A percentile compares a stretch with the other conserved stretches of the same genome.
phyloP scores from a whole-genome alignment of 257 asterid genomes.

The Solanum chilense region DNA sequence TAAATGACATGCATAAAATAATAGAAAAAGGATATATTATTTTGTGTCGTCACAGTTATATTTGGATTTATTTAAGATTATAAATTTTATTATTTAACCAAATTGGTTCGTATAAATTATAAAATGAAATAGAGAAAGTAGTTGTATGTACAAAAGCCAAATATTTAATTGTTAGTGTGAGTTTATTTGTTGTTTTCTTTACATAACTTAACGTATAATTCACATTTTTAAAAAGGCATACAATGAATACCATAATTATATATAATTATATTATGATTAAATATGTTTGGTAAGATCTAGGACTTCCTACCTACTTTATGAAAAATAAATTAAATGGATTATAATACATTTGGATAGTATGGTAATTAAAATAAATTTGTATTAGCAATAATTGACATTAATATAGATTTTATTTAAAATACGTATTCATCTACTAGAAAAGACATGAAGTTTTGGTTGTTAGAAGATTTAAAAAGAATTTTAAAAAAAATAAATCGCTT shows the following conservation, averaged over 20 bases:
- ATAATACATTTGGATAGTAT: background rate
- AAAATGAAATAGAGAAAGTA: background rate
- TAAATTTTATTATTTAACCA: background rate
- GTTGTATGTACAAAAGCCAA: background rate
- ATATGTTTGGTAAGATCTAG: background rate
- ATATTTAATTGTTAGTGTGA: background rate
- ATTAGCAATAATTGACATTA: background rate
- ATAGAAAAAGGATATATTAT: no score
- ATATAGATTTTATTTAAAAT: background rate
- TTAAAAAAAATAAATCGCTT: no score
- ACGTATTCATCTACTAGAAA: background rate
- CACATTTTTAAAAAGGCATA: background rate
- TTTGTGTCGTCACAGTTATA: background rate
- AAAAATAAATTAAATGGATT: background rate
- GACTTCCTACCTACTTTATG: background rate
- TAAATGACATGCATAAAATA: no score
- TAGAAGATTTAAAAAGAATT: background rate
- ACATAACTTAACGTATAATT: background rate
- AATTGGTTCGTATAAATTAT: background rate
- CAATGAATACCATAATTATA: background rate
- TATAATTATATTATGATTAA: background rate
- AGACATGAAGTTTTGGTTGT: background rate
- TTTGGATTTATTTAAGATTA: background rate
- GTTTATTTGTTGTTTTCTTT: background rate
- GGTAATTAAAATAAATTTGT: background rate